Evolutionary conservation across 1,139 yeast species (phyloP).

Genomic region (Blastobotrys ciferrii): DNA sequence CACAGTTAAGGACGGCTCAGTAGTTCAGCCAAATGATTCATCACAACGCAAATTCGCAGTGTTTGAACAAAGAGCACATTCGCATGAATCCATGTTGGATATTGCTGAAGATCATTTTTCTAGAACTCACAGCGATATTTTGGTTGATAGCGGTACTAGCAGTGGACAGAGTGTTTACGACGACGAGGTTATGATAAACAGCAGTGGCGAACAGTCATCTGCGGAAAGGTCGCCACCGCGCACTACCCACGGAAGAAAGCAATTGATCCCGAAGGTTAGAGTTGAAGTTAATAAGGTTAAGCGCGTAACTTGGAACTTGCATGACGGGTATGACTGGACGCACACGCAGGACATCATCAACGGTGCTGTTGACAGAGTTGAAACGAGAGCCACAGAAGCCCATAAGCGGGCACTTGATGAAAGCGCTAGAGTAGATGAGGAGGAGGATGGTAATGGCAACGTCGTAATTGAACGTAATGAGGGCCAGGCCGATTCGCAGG

Average conservation of each 20-base stretch:
- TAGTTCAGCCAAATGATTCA: conserved; percentile 12
- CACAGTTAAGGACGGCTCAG: conserved; percentile 12
- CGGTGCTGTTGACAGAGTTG: conserved; percentile 61
- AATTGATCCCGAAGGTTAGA: conserved; percentile 6
- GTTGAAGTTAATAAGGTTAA: conserved; percentile 17
- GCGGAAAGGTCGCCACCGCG: background rate
- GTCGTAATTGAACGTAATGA: conserved; percentile 25
- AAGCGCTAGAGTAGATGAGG: conserved; percentile 18
- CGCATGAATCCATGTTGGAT: conserved; percentile 33
- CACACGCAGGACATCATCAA: conserved; percentile 67
- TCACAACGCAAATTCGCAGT: conserved; percentile 19
- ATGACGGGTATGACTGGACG: conserved; percentile 94
- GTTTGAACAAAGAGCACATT: conserved; percentile 31
- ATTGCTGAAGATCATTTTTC: conserved; percentile 52
- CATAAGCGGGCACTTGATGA: conserved; percentile 12
- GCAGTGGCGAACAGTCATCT: background rate
- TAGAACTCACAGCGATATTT: conserved; percentile 13
- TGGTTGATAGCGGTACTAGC: conserved; percentile 5
- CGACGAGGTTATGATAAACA: background rate
- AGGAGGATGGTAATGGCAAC: conserved; percentile 1
- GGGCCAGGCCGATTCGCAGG: conserved; percentile 20
- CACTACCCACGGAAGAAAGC: background rate
- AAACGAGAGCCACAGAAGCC: conserved; percentile 45
- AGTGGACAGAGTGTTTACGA: background rate
- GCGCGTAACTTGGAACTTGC: conserved; percentile 50